Evolutionary conservation across 1,284 basidiomycete genomes (phyloP).

Genomic region (Trichosporon ovoides): DNA sequence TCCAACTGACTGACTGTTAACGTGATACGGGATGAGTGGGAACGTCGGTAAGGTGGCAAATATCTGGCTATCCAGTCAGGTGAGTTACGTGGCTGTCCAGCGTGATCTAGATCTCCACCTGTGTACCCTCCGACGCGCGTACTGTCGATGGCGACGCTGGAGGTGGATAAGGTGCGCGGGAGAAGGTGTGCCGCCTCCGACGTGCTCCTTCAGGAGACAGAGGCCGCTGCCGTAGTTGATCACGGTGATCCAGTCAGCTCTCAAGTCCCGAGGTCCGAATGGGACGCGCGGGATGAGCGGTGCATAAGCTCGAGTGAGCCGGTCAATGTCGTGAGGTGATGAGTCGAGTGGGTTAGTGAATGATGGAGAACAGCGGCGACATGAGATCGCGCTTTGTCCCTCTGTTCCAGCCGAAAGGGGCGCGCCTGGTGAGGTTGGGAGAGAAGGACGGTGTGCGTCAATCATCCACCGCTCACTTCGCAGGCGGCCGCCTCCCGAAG

Average conservation of each 20-base stretch:
- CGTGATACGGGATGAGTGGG: neutral
- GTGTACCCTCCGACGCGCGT: too few species aligned
- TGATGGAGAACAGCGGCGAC: neutral
- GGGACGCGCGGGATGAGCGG: neutral
- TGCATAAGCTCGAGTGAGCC: neutral
- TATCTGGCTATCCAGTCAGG: too few species aligned
- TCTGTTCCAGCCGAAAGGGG: neutral
- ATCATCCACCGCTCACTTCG: neutral
- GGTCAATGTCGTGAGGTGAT: neutral
- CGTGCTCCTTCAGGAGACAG: too few species aligned
- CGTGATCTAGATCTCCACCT: too few species aligned
- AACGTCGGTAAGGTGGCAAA: neutral
- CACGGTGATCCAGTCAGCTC: neutral
- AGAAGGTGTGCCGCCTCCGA: too few species aligned
- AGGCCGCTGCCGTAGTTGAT: too few species aligned
- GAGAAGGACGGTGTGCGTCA: neutral
- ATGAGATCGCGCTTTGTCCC: constrained; percentile 1
- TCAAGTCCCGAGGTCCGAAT: neutral
- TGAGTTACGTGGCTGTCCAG: too few species aligned
- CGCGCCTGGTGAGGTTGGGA: neutral
- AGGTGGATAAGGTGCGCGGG: neutral
- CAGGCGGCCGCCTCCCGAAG: too few species aligned
- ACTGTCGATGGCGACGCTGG: neutral
- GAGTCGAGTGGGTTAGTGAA: neutral
- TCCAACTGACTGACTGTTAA: neutral